phyloP scores from a whole-genome alignment of 1,139 yeast species.

The Hyphopichia burtonii region DNA sequence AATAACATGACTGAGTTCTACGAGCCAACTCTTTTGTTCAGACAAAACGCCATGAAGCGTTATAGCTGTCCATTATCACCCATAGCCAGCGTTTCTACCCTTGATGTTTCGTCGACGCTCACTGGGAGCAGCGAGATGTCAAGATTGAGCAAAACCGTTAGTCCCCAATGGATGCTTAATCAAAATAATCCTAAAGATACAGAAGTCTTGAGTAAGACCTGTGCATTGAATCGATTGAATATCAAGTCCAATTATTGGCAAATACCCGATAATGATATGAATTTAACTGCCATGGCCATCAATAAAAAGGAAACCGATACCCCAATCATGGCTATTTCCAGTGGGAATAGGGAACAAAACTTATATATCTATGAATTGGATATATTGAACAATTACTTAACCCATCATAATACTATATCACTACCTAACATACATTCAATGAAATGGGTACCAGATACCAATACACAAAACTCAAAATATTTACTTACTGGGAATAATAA shows the following conservation, averaged over 20 bases:
- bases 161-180: slow-evolving; percentile 25
- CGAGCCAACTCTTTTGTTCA: slow-evolving; percentile 44
- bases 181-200: slow-evolving; percentile 27
- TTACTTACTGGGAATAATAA: slow-evolving; percentile 68
- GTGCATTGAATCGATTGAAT: slow-evolving; percentile 40
- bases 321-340: slow-evolving; percentile 59
- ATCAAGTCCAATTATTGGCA: slow-evolving; percentile 70
- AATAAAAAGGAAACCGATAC: slow-evolving; percentile 16
- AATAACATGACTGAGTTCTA: slow-evolving; percentile 33
- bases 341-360: slow-evolving; percentile 55
- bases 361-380: slow-evolving; percentile 64
- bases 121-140: neutral
- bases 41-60: slow-evolving; percentile 46
- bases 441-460: slow-evolving; percentile 56
- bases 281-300: slow-evolving; percentile 54
- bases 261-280: slow-evolving; percentile 57
- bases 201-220: slow-evolving; percentile 36
- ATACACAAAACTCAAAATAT: slow-evolving; percentile 25
- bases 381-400: slow-evolving; percentile 41
- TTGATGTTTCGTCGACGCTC: slow-evolving; percentile 10
- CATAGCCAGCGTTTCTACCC: slow-evolving; percentile 21
- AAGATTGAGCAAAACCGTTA: neutral
- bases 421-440: slow-evolving; percentile 66
- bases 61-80: slow-evolving; percentile 29
- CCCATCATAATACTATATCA: slow-evolving; percentile 74